Base-by-base conservation (phyloP, 2,329 filamentous ascomycete genomes). In the Fusarium sororula region DNA sequence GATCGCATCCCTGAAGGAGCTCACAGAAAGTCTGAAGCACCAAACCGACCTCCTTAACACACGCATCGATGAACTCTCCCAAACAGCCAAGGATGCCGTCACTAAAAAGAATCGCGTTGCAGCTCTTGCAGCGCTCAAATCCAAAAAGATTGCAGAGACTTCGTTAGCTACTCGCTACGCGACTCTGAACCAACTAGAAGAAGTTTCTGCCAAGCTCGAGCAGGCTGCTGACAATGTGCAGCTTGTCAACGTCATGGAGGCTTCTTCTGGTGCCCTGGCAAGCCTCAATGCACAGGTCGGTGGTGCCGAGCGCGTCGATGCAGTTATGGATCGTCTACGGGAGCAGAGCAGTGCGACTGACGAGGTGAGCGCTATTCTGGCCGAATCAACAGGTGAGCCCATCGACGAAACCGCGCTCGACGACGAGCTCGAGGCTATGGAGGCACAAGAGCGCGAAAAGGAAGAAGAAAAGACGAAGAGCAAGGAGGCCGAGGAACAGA, bases 331-430 rank as follows among this genome's bases (percentile, higher is more conserved):
- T 75, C 87, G 88, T 55, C 83, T 98, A 78, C 89, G 93, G 59
- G 92, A 95, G 76, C 91, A 97, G 83, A 96, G 96, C 90, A 88
- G 85, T 58, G 90, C 92, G 76, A 91, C 92, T 30, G 95, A 98
- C 79, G 96, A 98, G 83, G 89, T 98, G 28, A 90, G 91, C 35
- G 90, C 88, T 63, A 91, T 96, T 45, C 88, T 98, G 71, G 90
- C 91, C 59, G 94, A 96, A 75, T 76, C 79, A 11, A 86, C 84
- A 18, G 84, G 83, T 20, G 80, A 77, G 45, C 82, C 81, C 3
- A 86, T 97, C 38, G 94, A 98, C 80, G 95, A 98, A 79, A 87
- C 80, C 26, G 95, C 97, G 81, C 90, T 98, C 63, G 95, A 98
- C 75, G 93, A 96, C 68, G 96, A 98, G 84, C 87, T 98, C 53